phyloP scores from a whole-genome alignment of 768 basidiomycete genomes.

The Leccinum arenicola region DNA sequence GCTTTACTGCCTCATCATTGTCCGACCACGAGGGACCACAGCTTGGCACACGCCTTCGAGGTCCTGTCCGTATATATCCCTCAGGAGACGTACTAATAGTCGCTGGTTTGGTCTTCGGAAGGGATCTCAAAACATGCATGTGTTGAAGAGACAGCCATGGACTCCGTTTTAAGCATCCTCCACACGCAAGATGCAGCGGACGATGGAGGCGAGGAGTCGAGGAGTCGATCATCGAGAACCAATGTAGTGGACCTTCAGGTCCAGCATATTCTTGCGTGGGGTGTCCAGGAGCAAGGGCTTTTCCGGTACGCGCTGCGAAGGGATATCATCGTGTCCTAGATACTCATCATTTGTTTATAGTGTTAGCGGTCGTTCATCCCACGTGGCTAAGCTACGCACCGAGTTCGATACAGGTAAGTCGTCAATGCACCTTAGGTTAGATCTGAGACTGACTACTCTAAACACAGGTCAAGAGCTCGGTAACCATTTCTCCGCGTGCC shows the following conservation, averaged over 20 bases:
- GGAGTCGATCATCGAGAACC: not conserved
- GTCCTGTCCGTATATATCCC: slow-evolving; percentile 40
- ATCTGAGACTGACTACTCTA: slow-evolving; percentile 4
- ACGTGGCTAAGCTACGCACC: slow-evolving; percentile 67
- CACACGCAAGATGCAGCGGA: slow-evolving; percentile 5
- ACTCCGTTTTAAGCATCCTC: slow-evolving; percentile 15
- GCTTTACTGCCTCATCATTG: slow-evolving; percentile 48
- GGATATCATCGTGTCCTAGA: not conserved
- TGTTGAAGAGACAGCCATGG: slow-evolving; percentile 55
- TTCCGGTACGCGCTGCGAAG: slow-evolving; percentile 60
- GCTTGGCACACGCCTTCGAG: slow-evolving; percentile 57
- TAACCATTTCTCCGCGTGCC: no score
- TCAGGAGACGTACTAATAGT: slow-evolving; percentile 29
- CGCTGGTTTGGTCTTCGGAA: slow-evolving; percentile 65
- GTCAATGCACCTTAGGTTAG: not conserved
- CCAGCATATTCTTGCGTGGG: slow-evolving; percentile 78
- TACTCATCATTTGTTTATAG: slow-evolving; percentile 38
- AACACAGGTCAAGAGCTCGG: slow-evolving; percentile 40
- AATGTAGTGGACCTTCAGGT: slow-evolving; percentile 19
- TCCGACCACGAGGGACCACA: slow-evolving; percentile 49
- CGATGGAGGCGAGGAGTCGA: not conserved
- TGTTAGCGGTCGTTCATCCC: slow-evolving; percentile 81
- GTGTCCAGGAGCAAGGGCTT: slow-evolving; percentile 81
- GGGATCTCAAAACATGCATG: slow-evolving; percentile 52
- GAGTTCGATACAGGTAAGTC: slow-evolving; percentile 79